Base-by-base conservation (phyloP, 805 yeast genomes). In the Metschnikowia cubensis region DNA sequence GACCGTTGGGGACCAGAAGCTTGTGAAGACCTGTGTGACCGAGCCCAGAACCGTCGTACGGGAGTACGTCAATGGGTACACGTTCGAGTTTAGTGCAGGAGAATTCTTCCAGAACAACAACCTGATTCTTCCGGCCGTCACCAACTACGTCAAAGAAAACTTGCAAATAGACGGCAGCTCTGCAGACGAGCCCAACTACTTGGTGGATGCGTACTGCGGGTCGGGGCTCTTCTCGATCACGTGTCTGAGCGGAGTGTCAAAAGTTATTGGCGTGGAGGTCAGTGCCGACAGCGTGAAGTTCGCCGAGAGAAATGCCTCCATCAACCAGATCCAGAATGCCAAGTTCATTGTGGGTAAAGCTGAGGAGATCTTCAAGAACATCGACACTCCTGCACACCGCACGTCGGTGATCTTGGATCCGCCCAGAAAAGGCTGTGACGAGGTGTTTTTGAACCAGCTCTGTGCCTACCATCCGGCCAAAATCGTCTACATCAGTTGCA, bases 351-450 rank as follows among this genome's bases (percentile, higher is more conserved):
- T 83, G 25, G 99, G 98, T 33, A 88, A 90, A 64, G 98, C 98
- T 1, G 97, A 91, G 66, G 80, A 83, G 66, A 84, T 94, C 51
- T 94, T 94, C 67, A 87, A 79, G 45, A 81, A 82, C 50, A 86
- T 87, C 53, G 85, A 84, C 53, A 81, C 89, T 3, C 95, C 96
- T 6, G 75, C 80, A 35, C 81, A 78, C 42, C 73, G 83, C 59
- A 94, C 98, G 0, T 83, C 96, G 10, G 94, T 94, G 35, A 90
- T 94, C 51, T 79, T 94, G 61, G 99, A 94, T 67, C 99, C 99
- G 3, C 96, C 98, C 39, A 83, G 99, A 66, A 94, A 92, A 67
- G 99, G 99, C 1, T 92, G 98, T 68, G 97, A 91, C 66, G 87
- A 83, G 46, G 82, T 82, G 8, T 94, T 94, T 63, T 74, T 94